These are phyloP conservation scores for Globisporangium orthogonon DNA, from an alignment of 352 stramenopile species.

Conservation along the genomic window DNA sequence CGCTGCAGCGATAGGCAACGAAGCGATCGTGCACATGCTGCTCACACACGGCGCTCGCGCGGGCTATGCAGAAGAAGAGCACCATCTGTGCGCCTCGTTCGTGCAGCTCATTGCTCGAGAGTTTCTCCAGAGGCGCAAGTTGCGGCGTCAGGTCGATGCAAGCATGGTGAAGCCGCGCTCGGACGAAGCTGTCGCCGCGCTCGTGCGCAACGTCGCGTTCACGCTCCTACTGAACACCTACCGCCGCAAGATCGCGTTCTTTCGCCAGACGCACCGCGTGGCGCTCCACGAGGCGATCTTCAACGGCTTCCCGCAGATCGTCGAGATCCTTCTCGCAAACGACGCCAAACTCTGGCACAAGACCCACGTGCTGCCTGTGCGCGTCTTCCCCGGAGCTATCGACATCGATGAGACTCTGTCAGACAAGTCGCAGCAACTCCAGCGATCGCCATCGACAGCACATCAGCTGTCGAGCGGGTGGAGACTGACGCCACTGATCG, in stretches of 20 bases:
- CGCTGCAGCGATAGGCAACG: constrained; percentile 58
- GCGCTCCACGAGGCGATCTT: constrained; percentile 64
- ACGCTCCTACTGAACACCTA: constrained; percentile 56
- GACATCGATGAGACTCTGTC: not conserved
- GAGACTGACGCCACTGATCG: constrained; percentile 36
- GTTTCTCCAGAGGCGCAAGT: constrained; percentile 25
- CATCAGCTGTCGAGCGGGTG: constrained; percentile 19
- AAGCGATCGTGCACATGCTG: constrained; percentile 69
- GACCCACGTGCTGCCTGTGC: constrained; percentile 50
- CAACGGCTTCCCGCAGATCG: constrained; percentile 56
- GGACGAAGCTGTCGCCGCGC: constrained; percentile 35
- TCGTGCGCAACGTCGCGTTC: constrained; percentile 57
- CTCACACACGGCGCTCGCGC: constrained; percentile 45
- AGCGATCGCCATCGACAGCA: not conserved
- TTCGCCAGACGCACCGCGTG: constrained; percentile 59
- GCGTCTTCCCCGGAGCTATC: constrained; percentile 29
- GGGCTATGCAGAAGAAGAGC: constrained; percentile 41
- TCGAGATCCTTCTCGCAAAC: constrained; percentile 39
- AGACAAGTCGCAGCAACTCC: not conserved
- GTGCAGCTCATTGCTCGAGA: constrained; percentile 56
- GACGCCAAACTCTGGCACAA: constrained; percentile 51
- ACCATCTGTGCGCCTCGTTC: constrained; percentile 48
- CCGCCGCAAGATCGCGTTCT: constrained; percentile 31
- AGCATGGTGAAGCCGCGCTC: constrained; percentile 18
- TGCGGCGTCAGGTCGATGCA: constrained; percentile 9